These are phyloP conservation scores for Aspergillus heteromorphus DNA, from an alignment of 495 filamentous ascomycete genomes.

Conservation along the genomic window DNA sequence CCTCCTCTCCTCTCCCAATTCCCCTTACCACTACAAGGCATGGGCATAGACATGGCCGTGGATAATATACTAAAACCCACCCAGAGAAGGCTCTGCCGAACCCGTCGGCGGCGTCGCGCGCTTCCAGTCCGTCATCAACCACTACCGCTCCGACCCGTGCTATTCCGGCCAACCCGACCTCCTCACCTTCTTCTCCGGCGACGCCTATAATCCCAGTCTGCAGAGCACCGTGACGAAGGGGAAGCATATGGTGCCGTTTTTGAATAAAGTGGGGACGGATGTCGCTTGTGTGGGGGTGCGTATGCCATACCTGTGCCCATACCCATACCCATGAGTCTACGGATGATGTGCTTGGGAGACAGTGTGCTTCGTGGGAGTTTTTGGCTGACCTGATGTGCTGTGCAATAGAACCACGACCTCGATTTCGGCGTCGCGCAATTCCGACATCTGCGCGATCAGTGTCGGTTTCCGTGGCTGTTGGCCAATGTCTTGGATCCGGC, in stretches of 20 bases:
- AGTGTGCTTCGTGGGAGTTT: too few species aligned
- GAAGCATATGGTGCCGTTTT: conserved; percentile 80
- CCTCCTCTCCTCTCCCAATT: too few species aligned
- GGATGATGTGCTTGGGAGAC: too few species aligned
- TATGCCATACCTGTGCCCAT: neutral
- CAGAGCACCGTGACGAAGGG: conserved; percentile 86
- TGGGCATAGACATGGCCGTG: too few species aligned
- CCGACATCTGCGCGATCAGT: conserved; percentile 63
- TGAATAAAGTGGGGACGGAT: conserved; percentile 71
- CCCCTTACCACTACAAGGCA: too few species aligned
- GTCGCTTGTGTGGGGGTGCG: conserved; percentile 72
- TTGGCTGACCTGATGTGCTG: too few species aligned
- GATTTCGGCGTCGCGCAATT: conserved; percentile 88
- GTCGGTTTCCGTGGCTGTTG: conserved; percentile 83
- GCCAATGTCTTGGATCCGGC: conserved; percentile 81
- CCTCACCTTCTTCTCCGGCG: conserved; percentile 82
- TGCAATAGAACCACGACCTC: conserved; percentile 91
- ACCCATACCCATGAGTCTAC: too few species aligned
- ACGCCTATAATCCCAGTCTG: conserved; percentile 85
- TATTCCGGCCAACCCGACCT: conserved; percentile 59
- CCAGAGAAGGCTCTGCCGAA: conserved; percentile 62
- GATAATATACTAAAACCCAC: neutral
- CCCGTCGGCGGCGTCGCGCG: conserved; percentile 74
- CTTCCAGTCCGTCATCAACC: conserved; percentile 70
- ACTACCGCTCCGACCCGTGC: conserved; percentile 58